These are phyloP conservation scores for Populus ilicifolia DNA, from an alignment of 345 rosid genomes.

Conservation along the genomic window DNA sequence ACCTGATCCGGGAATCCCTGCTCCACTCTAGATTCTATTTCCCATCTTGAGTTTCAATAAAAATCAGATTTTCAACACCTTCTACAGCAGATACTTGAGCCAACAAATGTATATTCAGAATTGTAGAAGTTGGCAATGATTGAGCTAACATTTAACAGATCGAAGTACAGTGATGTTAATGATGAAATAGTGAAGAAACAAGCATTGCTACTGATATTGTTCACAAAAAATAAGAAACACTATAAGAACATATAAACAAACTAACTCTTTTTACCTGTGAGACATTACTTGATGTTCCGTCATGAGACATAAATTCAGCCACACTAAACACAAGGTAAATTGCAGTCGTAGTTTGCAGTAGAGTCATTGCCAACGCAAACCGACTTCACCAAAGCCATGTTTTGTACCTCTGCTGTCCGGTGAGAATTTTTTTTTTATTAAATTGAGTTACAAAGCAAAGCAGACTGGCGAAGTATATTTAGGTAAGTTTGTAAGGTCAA, in stretches of 20 bases:
- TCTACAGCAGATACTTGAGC: not conserved
- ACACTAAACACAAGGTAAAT: conserved; percentile 53
- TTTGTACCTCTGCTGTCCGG: conserved; percentile 62
- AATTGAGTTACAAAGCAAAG: not conserved
- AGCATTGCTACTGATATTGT: not conserved
- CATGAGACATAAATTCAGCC: conserved; percentile 41
- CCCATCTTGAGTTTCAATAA: not conserved
- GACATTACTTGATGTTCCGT: conserved; percentile 44
- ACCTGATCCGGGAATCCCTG: not conserved
- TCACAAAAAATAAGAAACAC: not conserved
- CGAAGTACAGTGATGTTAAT: not conserved
- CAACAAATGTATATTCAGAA: not conserved
- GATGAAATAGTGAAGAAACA: not conserved
- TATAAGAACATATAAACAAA: not conserved
- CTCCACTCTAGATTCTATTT: not conserved
- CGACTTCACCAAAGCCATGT: conserved; percentile 86
- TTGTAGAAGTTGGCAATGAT: not conserved
- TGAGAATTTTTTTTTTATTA: not conserved
- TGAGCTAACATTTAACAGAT: not conserved
- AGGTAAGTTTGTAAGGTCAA: not conserved
- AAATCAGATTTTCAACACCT: not conserved
- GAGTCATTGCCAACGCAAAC: conserved; percentile 49
- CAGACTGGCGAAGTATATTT: not conserved
- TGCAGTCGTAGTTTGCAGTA: conserved; percentile 61
- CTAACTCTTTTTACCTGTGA: conserved; percentile 47